Percentiles rank a stretch among this genome's conserved stretches.
phyloP scores from a whole-genome alignment of 1,284 basidiomycete genomes.

The Porogramme epimiltina region DNA sequence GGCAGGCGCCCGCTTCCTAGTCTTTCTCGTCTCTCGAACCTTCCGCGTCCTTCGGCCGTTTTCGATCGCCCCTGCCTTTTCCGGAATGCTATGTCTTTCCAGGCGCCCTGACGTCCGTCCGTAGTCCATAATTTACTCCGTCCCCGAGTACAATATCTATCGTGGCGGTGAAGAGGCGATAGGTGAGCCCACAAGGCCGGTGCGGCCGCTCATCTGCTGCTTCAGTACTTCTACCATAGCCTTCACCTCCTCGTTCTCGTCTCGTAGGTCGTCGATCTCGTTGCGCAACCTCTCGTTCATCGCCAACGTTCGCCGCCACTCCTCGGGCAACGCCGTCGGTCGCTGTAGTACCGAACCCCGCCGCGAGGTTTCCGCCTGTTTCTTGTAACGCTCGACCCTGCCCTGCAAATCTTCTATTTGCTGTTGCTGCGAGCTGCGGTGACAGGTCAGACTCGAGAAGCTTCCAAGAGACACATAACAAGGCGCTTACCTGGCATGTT shows the following conservation, averaged over 20 bases:
- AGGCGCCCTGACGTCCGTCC: no score
- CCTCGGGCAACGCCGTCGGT: constrained; percentile 45
- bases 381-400: constrained; percentile 41
- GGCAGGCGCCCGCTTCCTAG: constrained; percentile 20
- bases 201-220: constrained; percentile 49
- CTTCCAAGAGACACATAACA: neutral
- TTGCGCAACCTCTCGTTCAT: constrained; percentile 53
- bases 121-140: neutral
- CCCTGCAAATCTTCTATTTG: constrained; percentile 62
- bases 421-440: constrained; percentile 50
- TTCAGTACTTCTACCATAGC: constrained; percentile 71
- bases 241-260: constrained; percentile 71
- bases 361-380: constrained; percentile 37
- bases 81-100: neutral
- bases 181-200: constrained; percentile 17
- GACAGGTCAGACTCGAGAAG: neutral
- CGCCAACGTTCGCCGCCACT: constrained; percentile 42
- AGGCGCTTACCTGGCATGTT: constrained; percentile 51
- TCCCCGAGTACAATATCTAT: neutral
- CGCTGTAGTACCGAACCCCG: constrained; percentile 37
- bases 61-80: constrained; percentile 17
- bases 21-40: constrained; percentile 22
- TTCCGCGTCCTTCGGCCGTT: constrained; percentile 31
- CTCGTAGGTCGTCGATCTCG: constrained; percentile 59
- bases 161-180: constrained; percentile 8